Base-by-base conservation (phyloP, 2,329 filamentous ascomycete genomes). In the Monosporascus sp. region DNA sequence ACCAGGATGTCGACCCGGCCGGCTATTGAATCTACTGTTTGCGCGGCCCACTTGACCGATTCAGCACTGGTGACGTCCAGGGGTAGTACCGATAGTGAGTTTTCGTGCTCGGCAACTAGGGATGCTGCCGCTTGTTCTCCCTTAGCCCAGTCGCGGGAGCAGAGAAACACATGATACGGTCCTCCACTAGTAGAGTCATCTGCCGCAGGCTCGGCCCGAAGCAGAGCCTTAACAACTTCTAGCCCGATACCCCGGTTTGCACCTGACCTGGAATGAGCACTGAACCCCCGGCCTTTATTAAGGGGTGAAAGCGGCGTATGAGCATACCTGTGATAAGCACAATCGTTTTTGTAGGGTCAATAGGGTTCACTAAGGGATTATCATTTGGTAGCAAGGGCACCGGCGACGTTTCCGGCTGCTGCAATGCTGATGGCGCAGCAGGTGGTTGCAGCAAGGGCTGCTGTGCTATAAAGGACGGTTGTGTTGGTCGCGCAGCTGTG, bases 211-310 rank as follows among this genome's bases (percentile, higher is more conserved):
- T 22, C 2, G 25, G 52, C n/a, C n/a, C 48, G 49, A 20, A 61
- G 56, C 22, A 61, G 47, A 9, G 57, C 55, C 50, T 54, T 56
- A 43, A 60, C 51, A 14, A 58, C 58, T 37, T 54, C 55, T 35
- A 60, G 50, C 7, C 60, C 60, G 38, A 63, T 59, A 52, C 60
- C 60, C 37, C 55, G 49, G 44, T 60, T 63, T 18, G 50, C 57
- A 24, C 59, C 60, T 62, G 38, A 24, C 7, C 3, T 3, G 6
- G 18, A 24, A 50, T 52, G 6, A 46, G 43, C 20, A 18, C 22
- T 17, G 15, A 18, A 35, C 31, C 31, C 22, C 2, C 3, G 8
- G 6, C n/a, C 18, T 15, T 27, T n/a, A 22, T 14, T 7, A 27
- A 31, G 17, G 14, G 24, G 4, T 3, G 22, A 27, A 46, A 24